Percentiles rank a stretch among this genome's conserved stretches.
phyloP scores from a whole-genome alignment of 176 grass and related monocot genomes.

The Pontederia crassipes region DNA sequence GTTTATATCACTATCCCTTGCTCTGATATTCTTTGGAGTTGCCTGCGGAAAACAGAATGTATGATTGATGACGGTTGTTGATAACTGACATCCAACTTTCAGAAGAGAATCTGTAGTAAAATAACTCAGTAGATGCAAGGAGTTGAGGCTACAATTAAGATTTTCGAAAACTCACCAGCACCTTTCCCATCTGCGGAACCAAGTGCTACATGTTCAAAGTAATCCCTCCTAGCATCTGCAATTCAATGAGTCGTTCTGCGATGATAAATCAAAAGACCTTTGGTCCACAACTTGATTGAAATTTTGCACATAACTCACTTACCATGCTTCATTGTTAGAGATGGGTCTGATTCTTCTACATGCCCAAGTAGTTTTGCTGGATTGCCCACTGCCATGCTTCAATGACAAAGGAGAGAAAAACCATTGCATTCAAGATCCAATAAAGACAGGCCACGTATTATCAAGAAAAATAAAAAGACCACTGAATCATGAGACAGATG shows the following conservation, averaged over 20 bases:
- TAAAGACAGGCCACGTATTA: neutral
- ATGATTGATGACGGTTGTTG: too few species aligned
- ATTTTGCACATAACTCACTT: conserved; percentile 15
- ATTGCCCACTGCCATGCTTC: conserved; percentile 95
- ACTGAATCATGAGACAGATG: too few species aligned
- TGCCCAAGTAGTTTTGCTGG: conserved; percentile 87
- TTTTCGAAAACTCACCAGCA: conserved; percentile 31
- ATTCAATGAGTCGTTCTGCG: conserved; percentile 19
- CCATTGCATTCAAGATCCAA: neutral
- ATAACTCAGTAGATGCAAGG: too few species aligned
- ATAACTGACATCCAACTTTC: too few species aligned
- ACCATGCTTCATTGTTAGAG: conserved; percentile 99
- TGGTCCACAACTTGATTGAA: conserved; percentile 6
- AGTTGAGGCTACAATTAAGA: too few species aligned
- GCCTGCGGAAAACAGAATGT: too few species aligned
- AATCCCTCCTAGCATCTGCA: conserved; percentile 84
- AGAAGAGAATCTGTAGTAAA: too few species aligned
- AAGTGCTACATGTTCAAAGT: conserved; percentile 73
- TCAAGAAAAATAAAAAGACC: neutral
- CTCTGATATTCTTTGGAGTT: too few species aligned
- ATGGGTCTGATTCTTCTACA: conserved; percentile 75
- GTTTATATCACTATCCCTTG: too few species aligned
- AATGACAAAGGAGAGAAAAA: conserved; percentile 29
- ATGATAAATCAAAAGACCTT: neutral
- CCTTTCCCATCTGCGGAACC: conserved; percentile 32